phyloP scores from a whole-genome alignment of 148 eudicot species.

The Diospyros lotus region DNA sequence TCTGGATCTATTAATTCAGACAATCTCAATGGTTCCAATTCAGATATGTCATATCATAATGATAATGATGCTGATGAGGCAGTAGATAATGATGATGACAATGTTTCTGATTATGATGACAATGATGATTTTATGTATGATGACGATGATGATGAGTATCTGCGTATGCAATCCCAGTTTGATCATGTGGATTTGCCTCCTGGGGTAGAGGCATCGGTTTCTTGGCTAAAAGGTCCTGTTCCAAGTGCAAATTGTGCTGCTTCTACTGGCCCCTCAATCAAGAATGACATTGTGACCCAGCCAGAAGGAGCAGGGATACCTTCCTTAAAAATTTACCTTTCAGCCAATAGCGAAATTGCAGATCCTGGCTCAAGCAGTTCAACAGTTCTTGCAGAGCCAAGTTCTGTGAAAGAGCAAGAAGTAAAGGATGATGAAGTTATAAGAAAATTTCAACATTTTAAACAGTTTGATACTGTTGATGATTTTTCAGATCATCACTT shows the following conservation, averaged over 20 bases:
- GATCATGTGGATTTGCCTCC: constrained; percentile 85
- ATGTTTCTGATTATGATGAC: constrained; percentile 24
- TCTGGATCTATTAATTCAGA: constrained; percentile 38
- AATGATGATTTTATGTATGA: constrained; percentile 31
- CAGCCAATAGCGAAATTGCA: not conserved
- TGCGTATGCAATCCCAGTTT: constrained; percentile 70
- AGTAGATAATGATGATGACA: constrained; percentile 21
- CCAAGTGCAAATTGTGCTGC: constrained; percentile 24
- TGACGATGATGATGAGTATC: constrained; percentile 45
- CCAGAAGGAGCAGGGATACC: constrained; percentile 13
- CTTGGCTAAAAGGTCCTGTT: constrained; percentile 51
- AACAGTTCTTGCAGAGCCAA: constrained; percentile 25
- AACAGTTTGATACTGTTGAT: constrained; percentile 62
- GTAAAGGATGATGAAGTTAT: constrained; percentile 45
- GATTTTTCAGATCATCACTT: constrained; percentile 71
- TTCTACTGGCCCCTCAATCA: constrained; percentile 17
- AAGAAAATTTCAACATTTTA: constrained; percentile 50
- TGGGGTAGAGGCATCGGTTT: constrained; percentile 76
- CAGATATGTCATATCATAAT: constrained; percentile 41
- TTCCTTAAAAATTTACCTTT: not conserved
- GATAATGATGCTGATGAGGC: constrained; percentile 42
- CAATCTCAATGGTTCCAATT: constrained; percentile 37
- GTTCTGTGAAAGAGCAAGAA: constrained; percentile 33
- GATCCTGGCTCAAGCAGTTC: constrained; percentile 38
- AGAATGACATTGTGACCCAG: constrained; percentile 8